A percentile compares a stretch with the other conserved stretches of the same genome.
phyloP scores from a whole-genome alignment of 768 basidiomycete species.

The Pleurotus salmoneostramineus region DNA sequence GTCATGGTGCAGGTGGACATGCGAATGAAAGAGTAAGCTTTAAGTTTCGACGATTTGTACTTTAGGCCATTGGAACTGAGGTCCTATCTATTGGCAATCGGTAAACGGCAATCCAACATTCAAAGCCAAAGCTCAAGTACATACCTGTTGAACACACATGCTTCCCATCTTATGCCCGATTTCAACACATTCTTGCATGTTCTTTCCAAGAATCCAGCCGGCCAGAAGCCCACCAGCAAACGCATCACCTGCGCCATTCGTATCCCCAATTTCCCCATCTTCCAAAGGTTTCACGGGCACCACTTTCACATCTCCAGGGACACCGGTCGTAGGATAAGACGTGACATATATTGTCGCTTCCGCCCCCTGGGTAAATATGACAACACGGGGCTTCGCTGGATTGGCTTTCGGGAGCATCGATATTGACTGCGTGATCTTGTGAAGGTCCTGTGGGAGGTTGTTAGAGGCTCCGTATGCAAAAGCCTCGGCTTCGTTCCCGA shows the following conservation, averaged over 20 bases:
- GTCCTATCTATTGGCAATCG: neutral
- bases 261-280: constrained; percentile 78
- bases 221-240: constrained; percentile 96
- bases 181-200: constrained; percentile 68
- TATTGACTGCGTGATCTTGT: constrained; percentile 69
- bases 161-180: constrained; percentile 82
- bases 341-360: constrained; percentile 75
- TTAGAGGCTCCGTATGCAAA: constrained; percentile 78
- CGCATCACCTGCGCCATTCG: constrained; percentile 96
- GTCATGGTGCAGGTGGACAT: too few species aligned
- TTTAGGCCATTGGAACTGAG: neutral
- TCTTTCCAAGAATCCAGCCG: constrained; percentile 74
- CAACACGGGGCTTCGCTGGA: constrained; percentile 66
- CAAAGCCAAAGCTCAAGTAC: constrained; percentile 9
- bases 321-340: constrained; percentile 58
- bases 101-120: neutral
- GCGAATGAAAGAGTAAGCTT: too few species aligned
- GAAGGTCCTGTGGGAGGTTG: constrained; percentile 63
- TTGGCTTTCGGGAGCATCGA: constrained; percentile 75
- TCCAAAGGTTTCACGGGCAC: constrained; percentile 54
- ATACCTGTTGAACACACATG: constrained; percentile 79
- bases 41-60: neutral
- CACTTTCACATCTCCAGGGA: constrained; percentile 48
- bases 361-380: constrained; percentile 89
- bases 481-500: constrained; percentile 94